Conservation (phyloP, 2,329 filamentous ascomycete species). For the Beauveria bassiana region DNA sequence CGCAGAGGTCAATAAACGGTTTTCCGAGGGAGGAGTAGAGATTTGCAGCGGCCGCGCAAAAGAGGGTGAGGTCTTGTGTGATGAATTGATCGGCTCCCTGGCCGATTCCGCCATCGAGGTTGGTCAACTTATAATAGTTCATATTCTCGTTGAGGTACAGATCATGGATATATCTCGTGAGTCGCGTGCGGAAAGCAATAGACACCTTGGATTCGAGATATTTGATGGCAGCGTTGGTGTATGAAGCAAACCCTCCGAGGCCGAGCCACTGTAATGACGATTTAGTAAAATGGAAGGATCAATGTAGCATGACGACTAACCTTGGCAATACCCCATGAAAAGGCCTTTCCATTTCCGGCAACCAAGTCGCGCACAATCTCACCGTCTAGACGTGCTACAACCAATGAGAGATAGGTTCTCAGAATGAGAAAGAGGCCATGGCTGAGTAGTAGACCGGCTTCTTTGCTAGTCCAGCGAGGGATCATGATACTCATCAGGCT, state of each 20-base stretch:
- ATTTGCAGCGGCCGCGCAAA: conserved; percentile 86
- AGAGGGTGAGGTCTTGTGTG: conserved; percentile 90
- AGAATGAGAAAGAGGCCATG: conserved; percentile 87
- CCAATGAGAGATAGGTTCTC: conserved; percentile 84
- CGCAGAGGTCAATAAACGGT: conserved; percentile 90
- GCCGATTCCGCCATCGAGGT: conserved; percentile 86
- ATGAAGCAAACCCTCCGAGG: conserved; percentile 85
- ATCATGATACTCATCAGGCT: conserved; percentile 98
- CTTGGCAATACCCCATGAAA: conserved; percentile 82
- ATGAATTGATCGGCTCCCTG: conserved; percentile 95
- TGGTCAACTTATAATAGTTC: conserved; percentile 93
- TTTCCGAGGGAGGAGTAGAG: conserved; percentile 97
- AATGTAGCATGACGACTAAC: conserved; percentile 26
- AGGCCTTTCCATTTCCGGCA: conserved; percentile 83
- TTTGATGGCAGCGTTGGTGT: conserved; percentile 99
- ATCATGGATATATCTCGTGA: conserved; percentile 96
- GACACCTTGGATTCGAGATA: conserved; percentile 96
- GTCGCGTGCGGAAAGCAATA: conserved; percentile 89
- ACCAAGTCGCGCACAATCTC: conserved; percentile 95
- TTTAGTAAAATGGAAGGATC: background rate
- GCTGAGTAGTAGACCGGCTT: conserved; percentile 81
- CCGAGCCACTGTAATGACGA: conserved; percentile 64
- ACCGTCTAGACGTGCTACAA: conserved; percentile 88
- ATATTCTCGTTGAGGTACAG: conserved; percentile 90
- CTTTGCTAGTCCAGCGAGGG: conserved; percentile 89